Evolutionary conservation across 116 monocot species (phyloP).

Genomic region (Cymodocea nodosa): DNA sequence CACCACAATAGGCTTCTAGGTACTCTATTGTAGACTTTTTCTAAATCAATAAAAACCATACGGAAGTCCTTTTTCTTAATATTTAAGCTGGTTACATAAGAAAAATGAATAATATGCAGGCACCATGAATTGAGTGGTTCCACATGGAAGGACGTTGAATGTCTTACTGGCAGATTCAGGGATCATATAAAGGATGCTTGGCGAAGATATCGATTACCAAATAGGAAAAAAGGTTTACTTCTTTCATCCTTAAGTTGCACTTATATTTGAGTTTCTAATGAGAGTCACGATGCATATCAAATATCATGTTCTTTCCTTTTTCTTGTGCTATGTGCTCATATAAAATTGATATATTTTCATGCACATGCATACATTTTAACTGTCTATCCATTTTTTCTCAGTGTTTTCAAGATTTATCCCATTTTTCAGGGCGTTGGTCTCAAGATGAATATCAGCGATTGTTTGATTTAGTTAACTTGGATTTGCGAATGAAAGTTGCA

Average conservation of each 20-base stretch:
- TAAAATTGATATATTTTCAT: neutral
- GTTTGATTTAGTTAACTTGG: constrained; percentile 43
- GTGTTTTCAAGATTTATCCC: neutral
- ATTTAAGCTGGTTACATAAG: too few species aligned
- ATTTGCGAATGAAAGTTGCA: constrained; percentile 24
- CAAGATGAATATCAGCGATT: constrained; percentile 40
- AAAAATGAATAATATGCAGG: constrained; percentile 13
- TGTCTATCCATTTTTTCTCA: neutral
- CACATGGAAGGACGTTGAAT: constrained; percentile 36
- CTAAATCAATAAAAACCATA: too few species aligned
- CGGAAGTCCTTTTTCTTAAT: too few species aligned
- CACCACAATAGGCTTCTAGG: too few species aligned
- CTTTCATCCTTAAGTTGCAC: constrained; percentile 7
- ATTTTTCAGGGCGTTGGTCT: constrained; percentile 20
- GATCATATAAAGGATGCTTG: constrained; percentile 55
- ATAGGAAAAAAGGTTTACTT: constrained; percentile 31
- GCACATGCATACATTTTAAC: neutral
- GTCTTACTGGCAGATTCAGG: constrained; percentile 32
- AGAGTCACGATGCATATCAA: neutral
- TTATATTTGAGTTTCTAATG: neutral
- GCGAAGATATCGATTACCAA: constrained; percentile 37
- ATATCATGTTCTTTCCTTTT: neutral
- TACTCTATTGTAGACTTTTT: too few species aligned
- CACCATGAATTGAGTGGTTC: constrained; percentile 32
- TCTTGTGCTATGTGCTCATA: neutral